Conservation (phyloP, 495 filamentous ascomycete genomes). For the Xylaria intraflava region DNA sequence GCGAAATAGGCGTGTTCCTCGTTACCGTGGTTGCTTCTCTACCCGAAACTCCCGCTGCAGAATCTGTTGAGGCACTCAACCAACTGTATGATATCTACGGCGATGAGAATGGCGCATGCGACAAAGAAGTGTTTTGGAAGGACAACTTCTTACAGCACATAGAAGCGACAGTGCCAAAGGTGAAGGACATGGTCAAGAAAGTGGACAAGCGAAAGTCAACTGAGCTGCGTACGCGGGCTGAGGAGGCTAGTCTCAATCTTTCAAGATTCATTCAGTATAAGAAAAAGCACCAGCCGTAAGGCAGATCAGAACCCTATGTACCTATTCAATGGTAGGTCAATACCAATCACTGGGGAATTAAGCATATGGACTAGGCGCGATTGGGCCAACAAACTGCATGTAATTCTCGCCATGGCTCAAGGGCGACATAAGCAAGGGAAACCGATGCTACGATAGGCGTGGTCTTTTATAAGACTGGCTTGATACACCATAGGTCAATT, state of each 20-base stretch:
- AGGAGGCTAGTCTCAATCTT: conserved; percentile 53
- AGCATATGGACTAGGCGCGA: background rate
- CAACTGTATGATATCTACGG: conserved; percentile 58
- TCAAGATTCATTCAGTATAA: conserved; percentile 55
- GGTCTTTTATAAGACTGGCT: background rate
- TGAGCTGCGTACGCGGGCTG: conserved; percentile 47
- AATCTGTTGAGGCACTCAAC: conserved; percentile 52
- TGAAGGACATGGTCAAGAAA: conserved; percentile 46
- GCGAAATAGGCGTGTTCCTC: conserved; percentile 55
- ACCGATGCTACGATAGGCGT: background rate
- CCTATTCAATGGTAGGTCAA: background rate
- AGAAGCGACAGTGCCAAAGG: conserved; percentile 42
- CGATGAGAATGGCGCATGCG: conserved; percentile 47
- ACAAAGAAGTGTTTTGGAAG: conserved; percentile 55
- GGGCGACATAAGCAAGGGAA: background rate
- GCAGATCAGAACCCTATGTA: background rate
- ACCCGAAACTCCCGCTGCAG: conserved; percentile 42
- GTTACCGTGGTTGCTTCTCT: conserved; percentile 41
- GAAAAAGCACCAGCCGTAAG: conserved; percentile 36
- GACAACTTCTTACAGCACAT: conserved; percentile 52
- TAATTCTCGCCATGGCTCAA: background rate
- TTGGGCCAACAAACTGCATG: background rate
- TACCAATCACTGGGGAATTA: background rate
- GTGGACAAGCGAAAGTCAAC: conserved; percentile 49
- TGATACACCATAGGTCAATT: background rate